Base-by-base conservation (phyloP, 1,139 yeast species). In the Saccharomyces hybrid region DNA sequence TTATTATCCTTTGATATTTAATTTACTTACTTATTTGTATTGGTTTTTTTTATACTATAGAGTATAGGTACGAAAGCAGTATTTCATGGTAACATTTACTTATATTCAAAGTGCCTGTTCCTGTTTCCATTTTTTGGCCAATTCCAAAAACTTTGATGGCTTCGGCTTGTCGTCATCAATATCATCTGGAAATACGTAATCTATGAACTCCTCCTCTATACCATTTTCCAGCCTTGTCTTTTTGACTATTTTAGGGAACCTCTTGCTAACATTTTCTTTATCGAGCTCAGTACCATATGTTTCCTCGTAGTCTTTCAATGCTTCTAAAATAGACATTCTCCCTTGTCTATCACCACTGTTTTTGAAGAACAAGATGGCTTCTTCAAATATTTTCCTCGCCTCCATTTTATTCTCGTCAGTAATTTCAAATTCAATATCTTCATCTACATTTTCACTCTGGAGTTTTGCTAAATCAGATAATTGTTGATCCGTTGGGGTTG, bases 111-210 rank as follows among this genome's bases (percentile, higher is more conserved):
- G 11, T 29, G 48, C 48, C 48, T 58, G 58, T 34, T 55, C 58
- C 49, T 66, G 61, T 47, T 72, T 63, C 91, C 88, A 86, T 66
- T 78, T 78, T 66, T 76, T 78, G 9, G 89, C 93, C 65, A 81
- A 80, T 55, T 78, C 82, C 69, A 85, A 73, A 56, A 87, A 80
- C 62, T 78, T 80, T 55, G 78, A 74, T 57, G 80, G 69, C 9
- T 27, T 32, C 24, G n/a, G 19, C 32, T 26, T 12, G 31, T 12
- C 64, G 51, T 68, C 64, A 50, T 70, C 74, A 1, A 16, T 32
- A 60, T 82, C 86, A 52, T 80, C 84, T 1, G 95, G 90, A 66
- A 87, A 89, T 3, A 80, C 73, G 68, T 84, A 87, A 56, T 83
- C 91, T 55, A 76, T 66, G 60, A 77, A 77, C 61, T 86, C 91